These are phyloP conservation scores for Pugionium cornutum DNA, from an alignment of 345 rosid genomes.

Conservation along the genomic window DNA sequence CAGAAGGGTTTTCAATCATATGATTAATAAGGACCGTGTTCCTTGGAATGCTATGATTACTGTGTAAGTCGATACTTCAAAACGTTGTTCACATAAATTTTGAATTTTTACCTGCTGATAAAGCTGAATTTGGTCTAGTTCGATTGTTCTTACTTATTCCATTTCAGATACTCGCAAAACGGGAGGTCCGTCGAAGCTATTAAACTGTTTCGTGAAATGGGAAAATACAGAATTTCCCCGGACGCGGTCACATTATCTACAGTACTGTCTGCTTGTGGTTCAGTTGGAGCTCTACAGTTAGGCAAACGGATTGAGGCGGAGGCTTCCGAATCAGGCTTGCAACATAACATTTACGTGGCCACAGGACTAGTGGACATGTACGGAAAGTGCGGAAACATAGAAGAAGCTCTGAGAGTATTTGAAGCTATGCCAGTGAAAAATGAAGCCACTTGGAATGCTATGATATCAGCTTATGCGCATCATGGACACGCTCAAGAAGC, in stretches of 20 bases:
- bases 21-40: constrained; percentile 60
- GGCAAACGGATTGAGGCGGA: constrained; percentile 63
- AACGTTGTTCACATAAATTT: not conserved
- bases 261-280: constrained; percentile 76
- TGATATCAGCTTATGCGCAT: constrained; percentile 80
- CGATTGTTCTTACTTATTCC: constrained; percentile 7
- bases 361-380: constrained; percentile 89
- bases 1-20: constrained; percentile 64
- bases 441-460: constrained; percentile 88
- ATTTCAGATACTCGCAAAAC: constrained; percentile 72
- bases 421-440: constrained; percentile 67
- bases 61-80: constrained; percentile 48
- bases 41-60: constrained; percentile 93
- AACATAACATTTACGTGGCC: constrained; percentile 58
- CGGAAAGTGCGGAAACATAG: constrained; percentile 78
- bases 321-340: constrained; percentile 50
- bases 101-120: not conserved
- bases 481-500: constrained; percentile 75
- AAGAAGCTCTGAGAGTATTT: constrained; percentile 67
- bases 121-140: not conserved
- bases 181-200: constrained; percentile 78
- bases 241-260: constrained; percentile 58
- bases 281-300: constrained; percentile 73
- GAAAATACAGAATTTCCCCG: constrained; percentile 45
- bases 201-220: constrained; percentile 57